Evolutionary conservation across 768 basidiomycete species (phyloP), one percentile per base, ranked within the genome.

Genomic region (Clitopilus hobsonii): DNA sequence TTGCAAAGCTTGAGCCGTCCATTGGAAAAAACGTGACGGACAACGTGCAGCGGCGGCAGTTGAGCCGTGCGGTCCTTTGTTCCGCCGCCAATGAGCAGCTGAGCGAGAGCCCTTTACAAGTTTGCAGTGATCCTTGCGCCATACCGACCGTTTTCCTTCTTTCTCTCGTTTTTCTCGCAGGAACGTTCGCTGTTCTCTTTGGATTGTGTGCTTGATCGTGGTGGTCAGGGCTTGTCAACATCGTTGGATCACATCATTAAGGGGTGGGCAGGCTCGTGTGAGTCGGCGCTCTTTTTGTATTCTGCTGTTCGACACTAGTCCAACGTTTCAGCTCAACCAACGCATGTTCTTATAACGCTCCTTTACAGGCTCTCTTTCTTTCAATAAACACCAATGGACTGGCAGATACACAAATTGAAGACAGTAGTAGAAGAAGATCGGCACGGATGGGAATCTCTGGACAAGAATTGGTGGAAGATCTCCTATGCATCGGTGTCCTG

Each of bases 391-490:
- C 56, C 41, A 52, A 72, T 73, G 71, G 62, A 60, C 59, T 54
- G 62, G 53, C 61, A 54, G 56, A 49, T 45, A 20, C 38, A 53
- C 58, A 47, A 53, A 51, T 51, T 66, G 51, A 63, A 62, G 49
- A 54, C 58, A 48, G 59, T 58, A 51, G 59, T 61, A 51, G 68
- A 64, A 58, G 73, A 73, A 56, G 66, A 32, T 32, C 30, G 8
- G 7, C 7, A 70, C 49, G 74, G 68, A 55, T 75, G 77, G 75
- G 69, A 75, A 61, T 65, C 72, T 58, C 61, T 77, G 51, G 57
- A 67, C 7, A 49, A 58, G 51, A 63, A 74, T 58, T 72, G 74
- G 74, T 76, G 76, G 76, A 67, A 64, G 55, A 77, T 71, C 28
- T 62, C 71, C 50, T 74, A 69, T 60, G 63, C 59, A 55, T 63